Evolutionary conservation across 2,329 filamentous ascomycete species (phyloP), one percentile per base, ranked within the genome.

Genomic region (Mollisia scopiformis): DNA sequence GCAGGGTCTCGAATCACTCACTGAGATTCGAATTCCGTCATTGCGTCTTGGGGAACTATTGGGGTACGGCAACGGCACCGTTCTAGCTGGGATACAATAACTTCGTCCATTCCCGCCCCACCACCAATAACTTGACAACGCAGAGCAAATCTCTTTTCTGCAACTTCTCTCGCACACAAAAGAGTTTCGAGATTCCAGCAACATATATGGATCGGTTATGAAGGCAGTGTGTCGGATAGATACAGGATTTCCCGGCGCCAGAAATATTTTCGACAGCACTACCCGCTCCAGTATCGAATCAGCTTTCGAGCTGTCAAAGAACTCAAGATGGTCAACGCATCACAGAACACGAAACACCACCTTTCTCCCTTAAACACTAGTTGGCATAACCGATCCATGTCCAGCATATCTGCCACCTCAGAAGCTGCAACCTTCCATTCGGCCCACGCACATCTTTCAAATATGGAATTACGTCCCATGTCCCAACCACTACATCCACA

Each of bases 371-470:
- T 62, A 23, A 56, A 49, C n/a, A 62, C 59, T 6, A 53, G 57
- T 23, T 58, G 59, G 59, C 63, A 66, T 41, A 71, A 72, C 49
- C 57, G 56, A 31, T 69, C 68, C 46, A 59, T 64, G 23, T 69
- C 68, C 27, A 73, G 69, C 41, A 56, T 70, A 21, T 66, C 67
- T 37, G 66, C 69, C 23, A 62, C 55, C 41, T 71, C 71, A 33
- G 68, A 71, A 28, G 59, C 70, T 23, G 63, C 61, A 11, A 70
- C 70, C 31, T 74, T 72, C 57, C 67, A 74, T 57, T 71, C 71
- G 5, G 69, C 72, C 19, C 63, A 63, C 43, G 69, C 61, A 19
- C 62, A 59, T 51, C 57, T 50, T 28, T 62, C 62, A 52, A 60
- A 64, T 19, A 68, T 64, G 61, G 64, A 68, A 57, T 53, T 66